Conservation (phyloP, 495 filamentous ascomycete species). For the Trichoderma asperelloides region DNA sequence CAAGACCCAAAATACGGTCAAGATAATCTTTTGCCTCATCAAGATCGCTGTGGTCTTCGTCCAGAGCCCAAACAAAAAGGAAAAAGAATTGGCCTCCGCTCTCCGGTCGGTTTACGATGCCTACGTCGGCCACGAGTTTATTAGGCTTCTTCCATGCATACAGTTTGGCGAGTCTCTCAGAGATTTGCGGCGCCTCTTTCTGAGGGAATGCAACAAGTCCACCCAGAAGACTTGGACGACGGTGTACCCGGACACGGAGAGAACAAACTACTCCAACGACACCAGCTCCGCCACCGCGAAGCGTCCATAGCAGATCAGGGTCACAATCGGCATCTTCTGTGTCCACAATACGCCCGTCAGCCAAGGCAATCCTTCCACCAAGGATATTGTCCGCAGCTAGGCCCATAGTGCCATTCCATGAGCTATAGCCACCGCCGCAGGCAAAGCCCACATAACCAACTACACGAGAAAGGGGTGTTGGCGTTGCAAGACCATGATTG, state of each 20-base stretch:
- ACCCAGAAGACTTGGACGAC: not conserved
- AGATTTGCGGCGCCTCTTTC: not conserved
- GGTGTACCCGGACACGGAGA: not conserved
- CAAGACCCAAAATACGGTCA: not conserved
- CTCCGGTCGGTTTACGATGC: not conserved
- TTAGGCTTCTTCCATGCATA: conserved; percentile 1
- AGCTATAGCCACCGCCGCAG: conserved; percentile 46
- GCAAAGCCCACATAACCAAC: conserved; percentile 30
- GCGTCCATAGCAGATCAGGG: conserved; percentile 48
- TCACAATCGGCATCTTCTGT: conserved; percentile 34
- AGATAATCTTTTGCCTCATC: not conserved
- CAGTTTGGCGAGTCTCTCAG: not conserved
- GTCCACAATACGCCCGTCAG: conserved; percentile 34
- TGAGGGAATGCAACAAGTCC: not conserved
- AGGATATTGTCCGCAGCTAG: conserved; percentile 39
- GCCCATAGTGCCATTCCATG: conserved; percentile 29
- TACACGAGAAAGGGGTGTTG: not conserved
- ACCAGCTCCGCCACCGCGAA: conserved; percentile 44
- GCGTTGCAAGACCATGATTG: not conserved
- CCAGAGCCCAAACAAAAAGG: not conserved
- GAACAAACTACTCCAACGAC: not conserved
- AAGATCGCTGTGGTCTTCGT: not conserved
- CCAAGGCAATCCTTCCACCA: conserved; percentile 37
- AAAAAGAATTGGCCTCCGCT: not conserved
- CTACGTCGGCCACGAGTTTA: not conserved